phyloP scores from a whole-genome alignment of 768 basidiomycete genomes.

The Termitomyces sp. region DNA sequence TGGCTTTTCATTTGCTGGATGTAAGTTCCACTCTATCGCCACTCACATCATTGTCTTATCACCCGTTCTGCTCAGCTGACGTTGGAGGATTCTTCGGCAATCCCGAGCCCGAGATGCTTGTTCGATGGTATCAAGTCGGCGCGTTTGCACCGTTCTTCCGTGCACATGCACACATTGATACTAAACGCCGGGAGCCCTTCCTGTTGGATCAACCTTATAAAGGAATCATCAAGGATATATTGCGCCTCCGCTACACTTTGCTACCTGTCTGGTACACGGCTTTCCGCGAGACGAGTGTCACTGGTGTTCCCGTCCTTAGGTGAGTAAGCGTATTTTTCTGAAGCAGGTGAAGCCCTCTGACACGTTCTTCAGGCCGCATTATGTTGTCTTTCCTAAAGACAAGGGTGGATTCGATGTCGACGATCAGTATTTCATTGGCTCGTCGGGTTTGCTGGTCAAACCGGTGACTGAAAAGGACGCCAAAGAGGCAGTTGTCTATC shows the following conservation, averaged over 20 bases:
- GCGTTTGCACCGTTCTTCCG: constrained; percentile 97
- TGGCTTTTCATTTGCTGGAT: constrained; percentile 88
- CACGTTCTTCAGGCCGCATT: constrained; percentile 77
- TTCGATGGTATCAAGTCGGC: constrained; percentile 96
- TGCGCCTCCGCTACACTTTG: constrained; percentile 81
- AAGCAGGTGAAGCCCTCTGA: not conserved
- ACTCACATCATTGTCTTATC: not conserved
- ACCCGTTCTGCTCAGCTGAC: constrained; percentile 57
- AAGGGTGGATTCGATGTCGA: constrained; percentile 81
- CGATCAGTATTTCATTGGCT: constrained; percentile 91
- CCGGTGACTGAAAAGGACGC: constrained; percentile 78
- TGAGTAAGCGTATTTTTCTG: constrained; percentile 23
- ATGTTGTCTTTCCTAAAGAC: constrained; percentile 89
- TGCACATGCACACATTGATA: constrained; percentile 97
- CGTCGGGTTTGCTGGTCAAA: constrained; percentile 85
- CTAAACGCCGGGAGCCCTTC: constrained; percentile 95
- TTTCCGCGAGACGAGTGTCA: constrained; percentile 82
- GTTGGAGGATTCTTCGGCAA: constrained; percentile 99
- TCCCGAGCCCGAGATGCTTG: constrained; percentile 89
- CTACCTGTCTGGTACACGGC: constrained; percentile 97
- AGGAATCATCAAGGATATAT: constrained; percentile 68
- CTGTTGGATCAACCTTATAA: constrained; percentile 88
- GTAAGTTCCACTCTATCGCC: constrained; percentile 41
- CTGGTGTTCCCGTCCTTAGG: constrained; percentile 82
- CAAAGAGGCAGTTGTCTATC: constrained; percentile 69